Base-by-base conservation (phyloP, 139 green algal genomes). In the Volvox reticuliferus region DNA sequence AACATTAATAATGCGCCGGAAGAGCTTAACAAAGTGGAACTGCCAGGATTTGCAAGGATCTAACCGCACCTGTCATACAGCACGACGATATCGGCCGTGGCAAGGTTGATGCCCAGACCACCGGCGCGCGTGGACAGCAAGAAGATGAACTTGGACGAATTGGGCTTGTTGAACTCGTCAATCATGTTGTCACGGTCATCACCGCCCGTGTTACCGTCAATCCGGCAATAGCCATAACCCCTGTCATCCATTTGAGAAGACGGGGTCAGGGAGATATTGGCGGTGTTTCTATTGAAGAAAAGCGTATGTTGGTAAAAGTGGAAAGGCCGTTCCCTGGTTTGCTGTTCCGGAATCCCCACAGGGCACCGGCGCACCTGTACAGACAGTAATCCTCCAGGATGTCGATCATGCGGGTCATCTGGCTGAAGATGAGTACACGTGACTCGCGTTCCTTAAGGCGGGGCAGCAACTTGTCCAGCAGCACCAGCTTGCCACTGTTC, bases 321-420 rank as follows among this genome's bases (percentile, higher is more conserved):
- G 9, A 55, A 9, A 55, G 44, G 44, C 9, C 44, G 44, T 55
- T 55, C 44, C n/a, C 44, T 55, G 44, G 44, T 55, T 55, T 55
- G 9, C 44, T 9, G 44, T 55, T 55, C 44, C 9, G 44, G 44
- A 55, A 55, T 55, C 9, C 44, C 44, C 44, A 55, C 5, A 55
- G 5, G 44, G 9, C 44, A 55, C 44, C 44, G 44, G 44, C 1
- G 79, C 84, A 89, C 84, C 92, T 94, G 92, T 97, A 99, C 30
- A 99, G 88, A 91, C 94, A 97, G 95, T 99, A 99, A 93, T 99
- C 98, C 93, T 99, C 98, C 92, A 99, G 94, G 81, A 99, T 99
- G 95, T 99, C 98, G 88, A 99, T 96, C 94, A 99, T 94, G 61
- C 98, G 96, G 9, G 98, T 99, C 98, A 99, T 99, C 94, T 98